Base-by-base conservation (phyloP, 1,139 yeast genomes). In the Yamadazyma taylorii region DNA sequence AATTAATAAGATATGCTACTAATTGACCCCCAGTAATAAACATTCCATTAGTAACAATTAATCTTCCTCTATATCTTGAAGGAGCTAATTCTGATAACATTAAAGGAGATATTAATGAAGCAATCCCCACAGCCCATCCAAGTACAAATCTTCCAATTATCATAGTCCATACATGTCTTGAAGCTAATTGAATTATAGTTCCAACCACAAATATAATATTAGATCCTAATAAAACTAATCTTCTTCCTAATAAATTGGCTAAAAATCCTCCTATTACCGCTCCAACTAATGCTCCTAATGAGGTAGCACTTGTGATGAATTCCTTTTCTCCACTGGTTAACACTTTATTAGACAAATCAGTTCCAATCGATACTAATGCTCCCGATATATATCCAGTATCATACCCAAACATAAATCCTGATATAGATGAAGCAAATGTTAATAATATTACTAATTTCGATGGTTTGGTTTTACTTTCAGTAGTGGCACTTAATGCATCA, bases 101-200 rank as follows among this genome's bases (percentile, higher is more conserved):
- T 42, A 90, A 69, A 2, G 97, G 97, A 13, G 97, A 87, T 38
- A 88, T 82, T 38, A 90, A 70, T 3, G 96, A 87, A 0, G 97
- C 97, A 41, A 87, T 77, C 46, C 98, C 98, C 17, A 90, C 97
- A 49, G 96, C 98, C 65, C 86, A 85, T 16, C 98, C 98, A 81
- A 90, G 85, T 35, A 90, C 69, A 50, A 90, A 84, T 58, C 97
- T 75, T 27, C 97, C 98, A 8, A 67, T 81, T 48, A 87, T 82
- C 97, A 92, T 90, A 31, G 85, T 81, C 95, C 97, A 88, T 36
- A 88, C 83, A 3, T 81, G 70, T 38, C 78, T 76, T 4, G 97
- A 79, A 16, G 81, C 86, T 41, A 90, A 77, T 63, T 90, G 97
- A 46, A 89, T 68, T 33, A 79, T 76, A 17, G 96, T 88, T 38